Percentiles rank a stretch among this genome's conserved stretches.
Evolutionary conservation across 495 filamentous ascomycete species (phyloP).

Genomic region (Umbilicaria muhlenbergii): DNA sequence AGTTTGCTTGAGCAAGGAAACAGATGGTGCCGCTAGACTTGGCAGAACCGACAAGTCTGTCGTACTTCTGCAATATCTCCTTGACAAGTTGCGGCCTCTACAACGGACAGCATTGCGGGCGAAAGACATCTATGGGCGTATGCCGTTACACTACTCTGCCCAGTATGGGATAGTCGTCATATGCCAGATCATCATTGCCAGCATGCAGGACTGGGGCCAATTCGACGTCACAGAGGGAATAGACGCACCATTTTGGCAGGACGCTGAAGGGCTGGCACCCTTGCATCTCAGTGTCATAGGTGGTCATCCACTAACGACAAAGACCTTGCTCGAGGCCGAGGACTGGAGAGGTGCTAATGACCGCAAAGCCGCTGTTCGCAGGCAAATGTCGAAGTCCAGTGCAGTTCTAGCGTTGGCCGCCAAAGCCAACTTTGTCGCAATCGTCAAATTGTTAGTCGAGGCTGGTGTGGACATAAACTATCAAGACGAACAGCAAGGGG

Average conservation of each 20-base stretch:
- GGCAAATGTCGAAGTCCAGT: conserved; percentile 66
- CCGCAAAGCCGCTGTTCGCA: conserved; percentile 44
- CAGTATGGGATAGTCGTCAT: conserved; percentile 85
- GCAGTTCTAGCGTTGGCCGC: conserved; percentile 78
- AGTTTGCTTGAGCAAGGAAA: conserved; percentile 35
- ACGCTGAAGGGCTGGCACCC: conserved; percentile 80
- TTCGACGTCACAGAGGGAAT: conserved; percentile 76
- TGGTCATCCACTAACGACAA: conserved; percentile 75
- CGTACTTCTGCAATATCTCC: conserved; percentile 52
- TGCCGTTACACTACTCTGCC: conserved; percentile 87
- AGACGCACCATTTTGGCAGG: conserved; percentile 74
- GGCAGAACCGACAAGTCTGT: conserved; percentile 60
- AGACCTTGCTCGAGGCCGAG: conserved; percentile 63
- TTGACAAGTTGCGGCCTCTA: conserved; percentile 49
- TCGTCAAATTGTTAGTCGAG: conserved; percentile 75
- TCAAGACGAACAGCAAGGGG: conserved; percentile 71
- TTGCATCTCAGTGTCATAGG: conserved; percentile 85
- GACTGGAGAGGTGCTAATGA: conserved; percentile 45
- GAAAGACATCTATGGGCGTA: conserved; percentile 66
- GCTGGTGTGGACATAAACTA: conserved; percentile 90
- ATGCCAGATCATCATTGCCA: conserved; percentile 72
- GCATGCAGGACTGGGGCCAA: conserved; percentile 76
- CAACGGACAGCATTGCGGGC: conserved; percentile 55
- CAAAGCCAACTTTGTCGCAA: conserved; percentile 65
- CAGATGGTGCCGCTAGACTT: conserved; percentile 41